Evolutionary conservation across 1,284 basidiomycete genomes (phyloP), one percentile per base, ranked within the genome.

Genomic region (Leccinum pachyderme): DNA sequence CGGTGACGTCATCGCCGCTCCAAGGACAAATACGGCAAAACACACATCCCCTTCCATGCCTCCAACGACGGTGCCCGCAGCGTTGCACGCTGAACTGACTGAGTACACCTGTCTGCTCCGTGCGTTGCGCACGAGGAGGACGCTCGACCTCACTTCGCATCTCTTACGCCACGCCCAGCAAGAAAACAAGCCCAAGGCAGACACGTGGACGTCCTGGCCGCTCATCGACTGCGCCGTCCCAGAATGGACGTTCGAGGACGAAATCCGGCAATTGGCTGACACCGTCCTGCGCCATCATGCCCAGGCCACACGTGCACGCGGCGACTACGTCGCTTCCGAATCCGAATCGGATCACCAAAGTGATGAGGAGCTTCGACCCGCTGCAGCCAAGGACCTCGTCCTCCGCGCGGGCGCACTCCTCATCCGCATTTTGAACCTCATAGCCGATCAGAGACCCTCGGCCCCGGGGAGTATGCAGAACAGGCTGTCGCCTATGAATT

Each of bases 391-490:
- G 1, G 45, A 28, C 7, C 64, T 68, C 45, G 55, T 63, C 46
- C 46, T 57, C 33, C 59, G 60, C 47, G 35, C 57, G 0, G 53
- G 49, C 24, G 51, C 57, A 12, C 24, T 68, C 4, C 54, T 72
- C 5, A 53, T 56, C 18, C 66, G 54, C 51, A 53, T 67, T 44
- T 33, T 69, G 31, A 65, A 57, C 52, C 60, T 65, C 52, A 43
- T 68, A 51, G 67, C 55, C 3, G 59, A 68, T 37, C 67, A 69
- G 22, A 50, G 67, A 3, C 70, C 67, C 48, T 56, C 61, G 15
- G 66, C 58, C 6, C 54, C 69, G 25, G 70, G 59, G 32, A 72
- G 69, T 46, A 70, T 71, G 69, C 70, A 69, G 44, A 71, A 70
- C 48, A 67, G 70, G 48, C 58, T 69, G 2, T 63, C 53, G 53